Evolutionary conservation across 345 rosid genomes (phyloP), one percentile per base, ranked within the genome.

Genomic region (Erucastrum elatum): DNA sequence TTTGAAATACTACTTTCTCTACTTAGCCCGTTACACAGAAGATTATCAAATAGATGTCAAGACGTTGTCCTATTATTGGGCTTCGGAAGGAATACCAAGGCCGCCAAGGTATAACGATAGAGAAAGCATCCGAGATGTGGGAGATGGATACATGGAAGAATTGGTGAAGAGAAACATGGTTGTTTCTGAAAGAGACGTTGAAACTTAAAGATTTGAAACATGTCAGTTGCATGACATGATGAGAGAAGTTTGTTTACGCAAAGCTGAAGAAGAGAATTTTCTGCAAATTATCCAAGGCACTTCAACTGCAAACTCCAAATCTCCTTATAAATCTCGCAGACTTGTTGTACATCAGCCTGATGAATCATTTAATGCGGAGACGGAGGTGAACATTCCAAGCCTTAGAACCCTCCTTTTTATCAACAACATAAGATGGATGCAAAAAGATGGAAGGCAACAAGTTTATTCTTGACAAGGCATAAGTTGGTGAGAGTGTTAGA

Each of bases 51-150:
- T 88, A 70, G 17, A 72, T 2, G 60, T 56, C 0, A 64, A 8
- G 3, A 49, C 35, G 0, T 30, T 87, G 15, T 53, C 82, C 4
- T 55, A 51, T 6, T 76, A 75, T 30, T 87, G 84, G 90, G 66
- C 77, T 7, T 85, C 84, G 2, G 84, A 85, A 65, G 91, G 87
- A 29, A 51, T 88, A 17, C 2, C 3, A 13, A 51, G 7, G 21
- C 58, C 58, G 3, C 58, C 58, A 2, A 58, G 58, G 0, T 0
- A 17, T 30, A 56, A 25, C 21, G 61, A 79, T 16, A 79, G 68
- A 15, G 76, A 8, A 6, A 29, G 37, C 1, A 17, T 68, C 2
- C 81, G 61, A 21, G 83, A 85, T 8, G 79, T 60, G 0, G 86
- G 62, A 0, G 64, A 80, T 21, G 4, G 17, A 4, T 80, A 75